Evolutionary conservation across 2,329 filamentous ascomycete genomes (phyloP).

Genomic region (Beauveria sp.): DNA sequence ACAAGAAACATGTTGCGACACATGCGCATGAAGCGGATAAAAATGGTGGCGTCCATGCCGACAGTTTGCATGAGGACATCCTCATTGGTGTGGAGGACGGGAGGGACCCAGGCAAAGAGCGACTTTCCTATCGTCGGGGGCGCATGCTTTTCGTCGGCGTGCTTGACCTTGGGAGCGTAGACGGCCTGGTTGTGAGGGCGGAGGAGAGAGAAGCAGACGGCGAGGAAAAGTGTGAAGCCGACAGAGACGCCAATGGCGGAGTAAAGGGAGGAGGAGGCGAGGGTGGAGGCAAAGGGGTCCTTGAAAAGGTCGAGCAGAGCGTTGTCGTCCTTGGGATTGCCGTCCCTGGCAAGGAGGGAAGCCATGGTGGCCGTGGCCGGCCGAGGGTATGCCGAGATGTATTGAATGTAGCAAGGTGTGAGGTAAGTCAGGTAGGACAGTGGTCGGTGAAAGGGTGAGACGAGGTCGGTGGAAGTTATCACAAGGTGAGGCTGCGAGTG

Average conservation of each 20-base stretch:
- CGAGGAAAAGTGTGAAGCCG: constrained; percentile 64
- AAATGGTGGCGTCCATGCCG: constrained; percentile 85
- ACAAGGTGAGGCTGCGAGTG: no score
- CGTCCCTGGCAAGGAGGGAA: constrained; percentile 2
- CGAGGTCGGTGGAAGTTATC: no score
- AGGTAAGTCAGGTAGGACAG: neutral
- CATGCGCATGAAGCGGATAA: constrained; percentile 85
- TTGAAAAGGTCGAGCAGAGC: constrained; percentile 42
- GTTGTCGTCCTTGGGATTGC: constrained; percentile 26
- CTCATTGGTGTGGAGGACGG: constrained; percentile 72
- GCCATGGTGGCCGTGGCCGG: neutral
- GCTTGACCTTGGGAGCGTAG: constrained; percentile 88
- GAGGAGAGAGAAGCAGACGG: constrained; percentile 77
- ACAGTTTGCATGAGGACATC: constrained; percentile 69
- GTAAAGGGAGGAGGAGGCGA: constrained; percentile 40
- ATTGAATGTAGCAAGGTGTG: neutral
- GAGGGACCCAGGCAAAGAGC: constrained; percentile 79
- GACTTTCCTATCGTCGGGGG: constrained; percentile 86
- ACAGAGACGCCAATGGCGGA: constrained; percentile 76
- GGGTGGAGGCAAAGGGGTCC: constrained; percentile 40
- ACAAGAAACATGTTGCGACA: constrained; percentile 80
- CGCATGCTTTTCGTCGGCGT: constrained; percentile 83
- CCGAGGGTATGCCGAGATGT: neutral
- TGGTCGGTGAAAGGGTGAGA: neutral
- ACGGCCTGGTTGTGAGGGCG: constrained; percentile 87